A percentile compares a stretch with the other conserved stretches of the same genome.
phyloP scores from a whole-genome alignment of 139 green algal genomes.

The Pseudopediastrum boryanum region DNA sequence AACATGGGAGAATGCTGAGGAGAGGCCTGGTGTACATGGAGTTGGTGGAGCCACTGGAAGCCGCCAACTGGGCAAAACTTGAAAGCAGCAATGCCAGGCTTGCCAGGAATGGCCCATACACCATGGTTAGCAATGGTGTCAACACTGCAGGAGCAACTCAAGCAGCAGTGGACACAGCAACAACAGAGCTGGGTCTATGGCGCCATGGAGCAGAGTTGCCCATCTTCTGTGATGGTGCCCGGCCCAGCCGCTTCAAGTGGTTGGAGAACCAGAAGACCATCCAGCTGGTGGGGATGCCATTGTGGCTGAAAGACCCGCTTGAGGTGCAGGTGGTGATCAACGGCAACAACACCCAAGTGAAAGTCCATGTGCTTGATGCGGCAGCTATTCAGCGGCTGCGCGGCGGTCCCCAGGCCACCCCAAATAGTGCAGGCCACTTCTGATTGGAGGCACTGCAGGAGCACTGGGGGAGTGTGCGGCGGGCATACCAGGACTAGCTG shows the following conservation, averaged over 20 bases:
- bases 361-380: too few relatives aligned
- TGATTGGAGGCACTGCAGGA: too few relatives aligned
- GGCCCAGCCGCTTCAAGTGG: conserved; percentile 14
- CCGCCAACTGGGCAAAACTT: neutral
- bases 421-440: too few relatives aligned
- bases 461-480: too few relatives aligned
- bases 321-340: too few relatives aligned
- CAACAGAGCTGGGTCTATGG: neutral
- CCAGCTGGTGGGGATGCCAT: neutral
- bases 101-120: neutral
- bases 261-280: conserved; percentile 13
- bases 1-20: neutral
- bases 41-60: conserved; percentile 14
- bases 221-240: too few relatives aligned
- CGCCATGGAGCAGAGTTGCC: neutral
- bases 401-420: too few relatives aligned
- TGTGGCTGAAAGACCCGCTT: conserved; percentile 3
- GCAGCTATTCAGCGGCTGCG: too few relatives aligned
- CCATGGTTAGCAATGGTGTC: too few relatives aligned
- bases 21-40: conserved; percentile 14
- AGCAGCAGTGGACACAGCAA: neutral
- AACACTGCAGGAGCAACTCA: too few relatives aligned
- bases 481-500: too few relatives aligned
- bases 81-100: neutral
- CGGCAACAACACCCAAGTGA: too few relatives aligned